Evolutionary conservation across 805 yeast genomes (phyloP).

Genomic region (Starmerella bacillaris): DNA sequence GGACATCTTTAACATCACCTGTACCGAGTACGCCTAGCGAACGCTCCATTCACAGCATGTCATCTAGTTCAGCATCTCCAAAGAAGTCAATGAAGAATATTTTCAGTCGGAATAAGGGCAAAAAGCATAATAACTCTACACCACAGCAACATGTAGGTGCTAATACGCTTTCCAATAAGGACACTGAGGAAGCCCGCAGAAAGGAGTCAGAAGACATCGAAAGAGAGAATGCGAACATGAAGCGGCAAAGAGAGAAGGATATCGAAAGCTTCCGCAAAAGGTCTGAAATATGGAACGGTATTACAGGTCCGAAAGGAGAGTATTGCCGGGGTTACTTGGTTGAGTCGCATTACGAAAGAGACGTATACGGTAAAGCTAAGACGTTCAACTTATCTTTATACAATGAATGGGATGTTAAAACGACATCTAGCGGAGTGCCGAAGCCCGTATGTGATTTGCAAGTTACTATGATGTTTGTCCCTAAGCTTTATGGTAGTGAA

Average conservation of each 20-base stretch:
- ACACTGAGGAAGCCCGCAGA: slow-evolving; percentile 2
- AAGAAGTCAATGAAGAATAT: background rate
- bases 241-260: slow-evolving; percentile 3
- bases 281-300: slow-evolving; percentile 33
- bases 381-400: slow-evolving; percentile 42
- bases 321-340: slow-evolving; percentile 62
- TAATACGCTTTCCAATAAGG: background rate
- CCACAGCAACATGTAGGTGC: slow-evolving; percentile 1
- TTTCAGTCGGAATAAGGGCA: slow-evolving; percentile 1
- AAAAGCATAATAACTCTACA: too few relatives aligned
- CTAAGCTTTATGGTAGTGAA: slow-evolving; percentile 35
- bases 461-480: slow-evolving; percentile 47
- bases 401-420: slow-evolving; percentile 60
- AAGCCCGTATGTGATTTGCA: slow-evolving; percentile 49
- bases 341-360: slow-evolving; percentile 39
- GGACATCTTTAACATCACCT: too few relatives aligned
- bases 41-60: background rate
- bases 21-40: background rate
- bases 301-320: slow-evolving; percentile 73
- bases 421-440: slow-evolving; percentile 29
- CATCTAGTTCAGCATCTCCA: background rate
- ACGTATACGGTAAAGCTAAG: slow-evolving; percentile 35
- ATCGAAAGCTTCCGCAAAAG: slow-evolving; percentile 12
- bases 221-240: slow-evolving; percentile 9
- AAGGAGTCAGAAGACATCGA: background rate